Base-by-base conservation (phyloP, 768 basidiomycete genomes). In the Kwoniella dejecticola region DNA sequence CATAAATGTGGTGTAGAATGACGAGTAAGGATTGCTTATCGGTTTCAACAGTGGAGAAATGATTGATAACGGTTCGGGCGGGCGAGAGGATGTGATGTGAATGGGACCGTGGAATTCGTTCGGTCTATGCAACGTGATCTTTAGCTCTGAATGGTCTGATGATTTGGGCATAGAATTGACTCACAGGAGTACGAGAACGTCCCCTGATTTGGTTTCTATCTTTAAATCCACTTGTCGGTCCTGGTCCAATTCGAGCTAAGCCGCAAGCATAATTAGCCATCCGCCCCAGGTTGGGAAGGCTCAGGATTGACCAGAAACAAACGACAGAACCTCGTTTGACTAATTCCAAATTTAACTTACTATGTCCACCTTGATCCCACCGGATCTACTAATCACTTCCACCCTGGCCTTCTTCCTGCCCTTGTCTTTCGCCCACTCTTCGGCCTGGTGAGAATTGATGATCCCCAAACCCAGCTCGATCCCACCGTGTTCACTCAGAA, bases 401-500 rank as follows among this genome's bases (percentile, higher is more conserved):
- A 75, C 68, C 38, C 71, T 69, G 0, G 71, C 74, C 33, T 58
- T 68, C 48, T 66, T 70, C 55, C 74, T 65, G 1, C 71, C 69
- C 40, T 67, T 69, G 12, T 72, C 69, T 45, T 57, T 60, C 4
- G 60, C 74, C 71, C 67, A 70, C 2, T 67, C 56, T 17, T 49
- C 52, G 6, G 17, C 15, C 21, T 31, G 41, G 5, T 68, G 67
- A 30, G 62, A 54, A 63, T 75, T 71, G n/a, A 75, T 54, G 1
- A 75, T 62, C 0, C 64, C 74, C n/a, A 75, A n/a, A 2, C 67
- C 67, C 44, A 75, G 40, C 24, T 75, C 74, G 7, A 72, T 58
- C 15, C 64, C 74, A 6, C 74, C 74, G 41, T 66, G 53, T 36
- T 75, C 71, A 42, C 47, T 62, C 23, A 57, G 33, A 49, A 75